Percentiles rank a stretch among this genome's conserved stretches.
Conservation (phyloP, 139 green algal species). For the Haematococcus lacustris region DNA sequence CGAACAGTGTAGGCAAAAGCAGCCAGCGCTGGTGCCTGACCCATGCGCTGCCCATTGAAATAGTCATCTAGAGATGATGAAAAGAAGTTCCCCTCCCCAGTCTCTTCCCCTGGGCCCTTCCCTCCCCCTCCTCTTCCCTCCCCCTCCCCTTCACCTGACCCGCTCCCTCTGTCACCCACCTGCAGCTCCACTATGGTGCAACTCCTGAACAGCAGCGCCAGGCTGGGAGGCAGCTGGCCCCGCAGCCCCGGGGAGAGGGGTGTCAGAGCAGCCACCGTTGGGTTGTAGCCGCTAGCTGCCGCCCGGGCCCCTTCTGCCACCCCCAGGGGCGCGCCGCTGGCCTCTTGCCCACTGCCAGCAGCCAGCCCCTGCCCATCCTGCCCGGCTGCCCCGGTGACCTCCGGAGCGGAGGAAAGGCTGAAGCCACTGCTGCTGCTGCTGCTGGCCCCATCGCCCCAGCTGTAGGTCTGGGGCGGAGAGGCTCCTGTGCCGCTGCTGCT, state of each 20-base stretch:
- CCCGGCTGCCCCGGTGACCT: too few relatives aligned
- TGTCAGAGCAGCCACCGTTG: neutral
- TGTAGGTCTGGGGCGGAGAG: too few relatives aligned
- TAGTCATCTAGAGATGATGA: neutral
- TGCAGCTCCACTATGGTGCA: slow-evolving; percentile 9
- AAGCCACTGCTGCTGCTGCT: too few relatives aligned
- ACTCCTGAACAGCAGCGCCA: neutral
- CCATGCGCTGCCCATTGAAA: neutral
- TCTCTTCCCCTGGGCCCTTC: neutral
- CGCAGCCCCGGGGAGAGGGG: neutral
- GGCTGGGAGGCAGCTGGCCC: neutral
- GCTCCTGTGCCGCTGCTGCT: too few relatives aligned
- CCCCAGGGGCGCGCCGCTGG: neutral
- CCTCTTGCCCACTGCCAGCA: neutral
- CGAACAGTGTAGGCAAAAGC: too few relatives aligned
- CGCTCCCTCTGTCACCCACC: neutral
- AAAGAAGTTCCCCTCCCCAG: neutral
- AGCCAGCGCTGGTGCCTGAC: too few relatives aligned
- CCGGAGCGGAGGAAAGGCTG: too few relatives aligned
- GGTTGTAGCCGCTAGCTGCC: neutral
- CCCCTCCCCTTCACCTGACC: neutral
- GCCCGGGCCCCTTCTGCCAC: neutral
- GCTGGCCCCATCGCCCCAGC: too few relatives aligned
- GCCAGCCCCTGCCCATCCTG: too few relatives aligned
- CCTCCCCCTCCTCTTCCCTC: neutral